Evolutionary conservation across 202 grass and related monocot genomes (phyloP).

Genomic region (Bolboschoenoplectus hybrid): DNA sequence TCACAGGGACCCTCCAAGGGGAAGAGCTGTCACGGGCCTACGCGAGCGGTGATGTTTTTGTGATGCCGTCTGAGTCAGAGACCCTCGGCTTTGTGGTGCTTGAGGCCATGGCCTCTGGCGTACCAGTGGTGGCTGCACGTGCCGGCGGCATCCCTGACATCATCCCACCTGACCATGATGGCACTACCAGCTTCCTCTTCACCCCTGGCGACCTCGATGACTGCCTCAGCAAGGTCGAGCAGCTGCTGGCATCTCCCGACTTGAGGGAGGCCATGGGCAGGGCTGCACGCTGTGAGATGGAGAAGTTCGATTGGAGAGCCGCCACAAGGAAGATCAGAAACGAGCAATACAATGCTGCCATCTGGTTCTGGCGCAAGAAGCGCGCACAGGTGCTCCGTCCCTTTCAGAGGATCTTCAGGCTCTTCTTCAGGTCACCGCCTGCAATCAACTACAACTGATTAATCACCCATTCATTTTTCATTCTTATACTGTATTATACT

Average conservation of each 20-base stretch:
- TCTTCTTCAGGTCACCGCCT: slow-evolving; percentile 47
- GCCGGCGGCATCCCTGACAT: slow-evolving; percentile 78
- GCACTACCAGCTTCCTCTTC: slow-evolving; percentile 84
- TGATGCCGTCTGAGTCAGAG: slow-evolving; percentile 94
- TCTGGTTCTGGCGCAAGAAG: slow-evolving; percentile 87
- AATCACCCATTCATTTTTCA: slow-evolving; percentile 35
- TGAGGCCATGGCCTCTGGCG: slow-evolving; percentile 87
- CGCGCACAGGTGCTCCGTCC: slow-evolving; percentile 55
- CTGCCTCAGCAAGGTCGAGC: slow-evolving; percentile 73
- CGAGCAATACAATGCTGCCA: slow-evolving; percentile 81
- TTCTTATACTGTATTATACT: slow-evolving; percentile 27
- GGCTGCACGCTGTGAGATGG: slow-evolving; percentile 70
- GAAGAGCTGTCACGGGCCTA: slow-evolving; percentile 87
- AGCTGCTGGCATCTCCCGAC: slow-evolving; percentile 49
- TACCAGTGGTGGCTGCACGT: slow-evolving; percentile 65
- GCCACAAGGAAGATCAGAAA: slow-evolving; percentile 76
- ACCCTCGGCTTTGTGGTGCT: slow-evolving; percentile 79
- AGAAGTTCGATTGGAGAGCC: slow-evolving; percentile 76
- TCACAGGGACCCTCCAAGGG: slow-evolving; percentile 74
- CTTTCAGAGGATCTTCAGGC: slow-evolving; percentile 56
- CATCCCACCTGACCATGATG: slow-evolving; percentile 76
- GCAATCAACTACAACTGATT: slow-evolving; percentile 35
- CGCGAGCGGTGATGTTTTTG: slow-evolving; percentile 69
- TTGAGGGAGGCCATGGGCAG: slow-evolving; percentile 68
- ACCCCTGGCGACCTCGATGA: slow-evolving; percentile 68